Percentiles rank a stretch among this genome's conserved stretches.
These are phyloP conservation scores for Blepharisma undulans DNA, from an alignment of 169 alveolate species.

Conservation along the genomic window DNA sequence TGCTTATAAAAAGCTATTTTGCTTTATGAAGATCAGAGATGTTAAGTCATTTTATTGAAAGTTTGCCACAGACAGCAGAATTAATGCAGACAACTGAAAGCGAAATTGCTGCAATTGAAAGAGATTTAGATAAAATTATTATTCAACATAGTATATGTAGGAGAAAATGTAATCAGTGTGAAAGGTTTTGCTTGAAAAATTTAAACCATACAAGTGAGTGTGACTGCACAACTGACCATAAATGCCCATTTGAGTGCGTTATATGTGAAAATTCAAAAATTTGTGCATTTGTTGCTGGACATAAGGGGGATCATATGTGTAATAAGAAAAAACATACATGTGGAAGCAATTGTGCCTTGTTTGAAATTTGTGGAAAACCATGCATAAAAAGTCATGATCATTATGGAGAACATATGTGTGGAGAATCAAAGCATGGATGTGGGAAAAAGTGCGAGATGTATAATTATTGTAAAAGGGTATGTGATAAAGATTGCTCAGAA, in stretches of 20 bases:
- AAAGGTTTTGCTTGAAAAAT: neutral
- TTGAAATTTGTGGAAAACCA: neutral
- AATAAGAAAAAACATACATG: neutral
- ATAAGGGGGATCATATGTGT: neutral
- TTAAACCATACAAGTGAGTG: neutral
- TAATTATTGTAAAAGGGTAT: neutral
- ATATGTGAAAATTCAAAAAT: neutral
- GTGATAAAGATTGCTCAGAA: neutral
- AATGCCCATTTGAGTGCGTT: neutral
- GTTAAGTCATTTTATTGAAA: neutral
- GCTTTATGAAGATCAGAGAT: neutral
- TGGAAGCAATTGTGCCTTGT: neutral
- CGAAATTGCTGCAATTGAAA: neutral
- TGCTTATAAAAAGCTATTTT: neutral
- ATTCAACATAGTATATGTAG: neutral
- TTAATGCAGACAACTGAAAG: neutral
- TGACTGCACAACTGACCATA: neutral
- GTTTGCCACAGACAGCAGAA: neutral
- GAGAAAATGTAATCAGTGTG: constrained; percentile 28
- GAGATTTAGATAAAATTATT: neutral
- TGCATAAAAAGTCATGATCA: neutral
- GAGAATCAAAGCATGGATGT: neutral
- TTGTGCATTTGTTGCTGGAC: neutral
- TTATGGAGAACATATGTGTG: neutral
- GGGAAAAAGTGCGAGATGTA: constrained; percentile 3